Evolutionary conservation across 352 stramenopile species (phyloP).

Genomic region (Phytophthora idaei): DNA sequence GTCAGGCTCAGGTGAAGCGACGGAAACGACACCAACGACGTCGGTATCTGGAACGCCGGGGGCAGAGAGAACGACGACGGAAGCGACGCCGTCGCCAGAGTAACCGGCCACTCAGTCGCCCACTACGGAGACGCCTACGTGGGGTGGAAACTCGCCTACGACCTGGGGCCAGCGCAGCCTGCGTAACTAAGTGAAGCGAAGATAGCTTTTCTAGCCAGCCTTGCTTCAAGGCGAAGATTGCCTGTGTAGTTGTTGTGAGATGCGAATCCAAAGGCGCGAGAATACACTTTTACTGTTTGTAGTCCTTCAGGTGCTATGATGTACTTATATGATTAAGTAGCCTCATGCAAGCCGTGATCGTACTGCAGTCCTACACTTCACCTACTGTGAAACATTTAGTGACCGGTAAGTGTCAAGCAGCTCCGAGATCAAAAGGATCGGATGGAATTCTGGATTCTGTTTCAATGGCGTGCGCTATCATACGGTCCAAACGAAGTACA

Average conservation of each 20-base stretch:
- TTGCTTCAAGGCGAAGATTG: no score
- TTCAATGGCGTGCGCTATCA: neutral
- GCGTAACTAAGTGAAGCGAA: slow-evolving; percentile 10
- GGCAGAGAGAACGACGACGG: neutral
- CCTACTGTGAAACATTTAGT: no score
- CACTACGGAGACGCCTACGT: neutral
- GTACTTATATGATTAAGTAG: no score
- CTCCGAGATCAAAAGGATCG: no score
- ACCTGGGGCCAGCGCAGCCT: slow-evolving; percentile 11
- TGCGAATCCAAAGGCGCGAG: neutral
- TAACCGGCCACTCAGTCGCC: neutral
- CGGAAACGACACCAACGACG: slow-evolving; percentile 2
- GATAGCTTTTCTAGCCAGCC: no score
- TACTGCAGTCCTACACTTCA: no score
- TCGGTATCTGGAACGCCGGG: neutral
- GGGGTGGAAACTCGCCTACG: neutral
- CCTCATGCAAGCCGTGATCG: no score
- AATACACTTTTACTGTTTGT: neutral
- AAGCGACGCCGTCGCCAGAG: slow-evolving; percentile 6
- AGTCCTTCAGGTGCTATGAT: no score
- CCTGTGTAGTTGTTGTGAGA: neutral
- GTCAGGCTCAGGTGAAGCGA: slow-evolving; percentile 2
- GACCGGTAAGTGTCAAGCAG: no score
- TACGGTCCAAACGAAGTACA: neutral
- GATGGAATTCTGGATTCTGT: no score